Conservation (phyloP, 2,329 filamentous ascomycete genomes). For the Penicillium thymicola region DNA sequence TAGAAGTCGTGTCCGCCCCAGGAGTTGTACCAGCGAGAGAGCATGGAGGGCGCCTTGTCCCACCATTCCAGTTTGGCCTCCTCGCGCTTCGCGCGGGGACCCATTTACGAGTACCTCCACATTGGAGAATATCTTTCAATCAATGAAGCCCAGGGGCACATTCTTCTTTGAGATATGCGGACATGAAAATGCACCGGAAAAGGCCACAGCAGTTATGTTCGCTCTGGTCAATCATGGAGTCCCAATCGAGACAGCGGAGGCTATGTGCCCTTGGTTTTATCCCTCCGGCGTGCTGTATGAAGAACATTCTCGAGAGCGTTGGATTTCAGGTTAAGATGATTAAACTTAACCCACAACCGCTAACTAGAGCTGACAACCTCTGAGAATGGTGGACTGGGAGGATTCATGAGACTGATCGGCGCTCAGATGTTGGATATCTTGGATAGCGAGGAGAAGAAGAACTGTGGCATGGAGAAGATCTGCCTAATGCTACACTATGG, state of each 20-base stretch:
- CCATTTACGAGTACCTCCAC: constrained; percentile 1
- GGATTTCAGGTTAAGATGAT: constrained; percentile 2
- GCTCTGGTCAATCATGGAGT: constrained; percentile 5
- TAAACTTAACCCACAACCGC: not conserved
- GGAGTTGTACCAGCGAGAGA: no score
- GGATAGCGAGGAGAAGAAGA: constrained; percentile 1
- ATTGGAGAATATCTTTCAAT: constrained; percentile 1
- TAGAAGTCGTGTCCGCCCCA: no score
- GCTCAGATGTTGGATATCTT: constrained; percentile 4
- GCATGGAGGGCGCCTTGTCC: no score
- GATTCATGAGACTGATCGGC: not conserved
- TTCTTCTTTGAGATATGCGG: constrained; percentile 12
- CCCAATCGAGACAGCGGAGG: constrained; percentile 2
- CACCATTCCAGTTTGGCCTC: no score
- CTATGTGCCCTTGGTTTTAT: constrained; percentile 1
- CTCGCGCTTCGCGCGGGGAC: no score
- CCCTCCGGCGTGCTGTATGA: constrained; percentile 4
- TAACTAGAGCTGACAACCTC: not conserved
- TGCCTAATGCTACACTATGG: not conserved
- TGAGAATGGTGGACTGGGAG: not conserved
- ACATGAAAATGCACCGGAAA: constrained; percentile 6
- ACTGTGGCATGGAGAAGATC: not conserved
- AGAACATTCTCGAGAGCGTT: not conserved
- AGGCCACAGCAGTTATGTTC: constrained; percentile 4
- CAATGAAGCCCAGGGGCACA: constrained; percentile 4